Evolutionary conservation across 805 yeast genomes (phyloP).

Genomic region (Cephaloascus fragrans): DNA sequence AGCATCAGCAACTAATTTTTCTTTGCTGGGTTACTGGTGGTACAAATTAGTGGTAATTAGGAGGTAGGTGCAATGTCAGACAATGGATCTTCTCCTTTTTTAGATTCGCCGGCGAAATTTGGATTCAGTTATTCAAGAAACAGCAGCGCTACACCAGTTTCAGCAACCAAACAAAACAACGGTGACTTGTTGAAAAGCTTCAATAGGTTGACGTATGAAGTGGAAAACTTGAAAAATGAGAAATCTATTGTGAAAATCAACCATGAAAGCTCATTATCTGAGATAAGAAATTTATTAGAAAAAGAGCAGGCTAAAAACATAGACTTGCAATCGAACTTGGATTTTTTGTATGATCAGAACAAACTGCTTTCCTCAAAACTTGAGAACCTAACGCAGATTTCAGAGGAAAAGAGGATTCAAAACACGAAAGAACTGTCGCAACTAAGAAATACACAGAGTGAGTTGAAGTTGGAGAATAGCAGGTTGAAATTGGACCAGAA

Average conservation of each 20-base stretch:
- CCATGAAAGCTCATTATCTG: not conserved
- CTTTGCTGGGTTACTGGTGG: no score
- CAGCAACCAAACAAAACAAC: slow-evolving; percentile 5
- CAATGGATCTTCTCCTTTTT: not conserved
- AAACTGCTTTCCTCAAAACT: slow-evolving; percentile 19
- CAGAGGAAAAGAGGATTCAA: not conserved
- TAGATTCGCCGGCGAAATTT: not conserved
- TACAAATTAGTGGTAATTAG: no score
- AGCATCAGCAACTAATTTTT: no score
- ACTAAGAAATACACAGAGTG: slow-evolving; percentile 9
- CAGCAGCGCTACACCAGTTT: slow-evolving; percentile 6
- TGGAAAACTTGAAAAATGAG: slow-evolving; percentile 15
- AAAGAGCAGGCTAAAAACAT: slow-evolving; percentile 22
- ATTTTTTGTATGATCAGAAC: slow-evolving; percentile 23
- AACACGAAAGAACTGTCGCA: slow-evolving; percentile 15
- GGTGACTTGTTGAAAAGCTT: slow-evolving; percentile 13
- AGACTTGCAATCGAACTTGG: slow-evolving; percentile 23
- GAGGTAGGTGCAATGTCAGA: no score
- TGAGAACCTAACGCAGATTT: slow-evolving; percentile 8
- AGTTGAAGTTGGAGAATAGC: slow-evolving; percentile 11
- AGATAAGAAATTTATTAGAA: slow-evolving; percentile 18
- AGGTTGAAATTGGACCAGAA: slow-evolving; percentile 1
- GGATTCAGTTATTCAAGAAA: not conserved
- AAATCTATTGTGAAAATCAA: not conserved
- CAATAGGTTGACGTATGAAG: slow-evolving; percentile 15